phyloP scores from a whole-genome alignment of 1,284 basidiomycete species.

The Trametes polyzona region DNA sequence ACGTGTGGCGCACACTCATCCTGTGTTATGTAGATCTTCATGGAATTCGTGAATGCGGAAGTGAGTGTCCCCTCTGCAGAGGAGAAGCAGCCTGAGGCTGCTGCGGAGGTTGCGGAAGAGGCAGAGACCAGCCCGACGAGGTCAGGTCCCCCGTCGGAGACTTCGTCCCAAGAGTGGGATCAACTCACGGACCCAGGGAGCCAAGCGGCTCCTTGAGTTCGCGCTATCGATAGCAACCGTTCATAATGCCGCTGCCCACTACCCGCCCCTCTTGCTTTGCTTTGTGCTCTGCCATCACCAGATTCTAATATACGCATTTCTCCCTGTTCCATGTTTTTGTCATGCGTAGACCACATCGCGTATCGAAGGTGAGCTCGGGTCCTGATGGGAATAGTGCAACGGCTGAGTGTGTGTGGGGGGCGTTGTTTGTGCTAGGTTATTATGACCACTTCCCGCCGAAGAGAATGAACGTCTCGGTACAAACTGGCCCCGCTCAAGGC shows the following conservation, averaged over 20 bases:
- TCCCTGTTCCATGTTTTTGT: slow-evolving; percentile 30
- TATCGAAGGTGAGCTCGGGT: slow-evolving; percentile 72
- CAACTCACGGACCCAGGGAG: slow-evolving; percentile 73
- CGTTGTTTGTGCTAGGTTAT: slow-evolving; percentile 57
- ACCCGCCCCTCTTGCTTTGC: slow-evolving; percentile 19
- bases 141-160: slow-evolving; percentile 74
- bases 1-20: slow-evolving; percentile 5
- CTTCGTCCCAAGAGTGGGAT: slow-evolving; percentile 88
- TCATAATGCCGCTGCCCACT: slow-evolving; percentile 19
- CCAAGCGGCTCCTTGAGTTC: slow-evolving; percentile 41
- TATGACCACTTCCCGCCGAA: slow-evolving; percentile 74
- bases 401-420: slow-evolving; percentile 27
- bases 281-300: slow-evolving; percentile 31
- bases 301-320: slow-evolving; percentile 70
- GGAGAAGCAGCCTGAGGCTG: slow-evolving; percentile 33
- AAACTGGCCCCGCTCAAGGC: slow-evolving; percentile 42
- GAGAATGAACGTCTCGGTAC: slow-evolving; percentile 65
- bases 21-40: slow-evolving; percentile 61
- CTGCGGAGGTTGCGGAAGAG: slow-evolving; percentile 35
- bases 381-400: slow-evolving; percentile 24
- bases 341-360: slow-evolving; percentile 63
- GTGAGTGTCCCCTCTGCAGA: slow-evolving; percentile 69
- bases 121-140: slow-evolving; percentile 60
- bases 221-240: slow-evolving; percentile 15
- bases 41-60: slow-evolving; percentile 88